Base-by-base conservation (phyloP, 768 basidiomycete genomes). In the Leccinum variicolor region DNA sequence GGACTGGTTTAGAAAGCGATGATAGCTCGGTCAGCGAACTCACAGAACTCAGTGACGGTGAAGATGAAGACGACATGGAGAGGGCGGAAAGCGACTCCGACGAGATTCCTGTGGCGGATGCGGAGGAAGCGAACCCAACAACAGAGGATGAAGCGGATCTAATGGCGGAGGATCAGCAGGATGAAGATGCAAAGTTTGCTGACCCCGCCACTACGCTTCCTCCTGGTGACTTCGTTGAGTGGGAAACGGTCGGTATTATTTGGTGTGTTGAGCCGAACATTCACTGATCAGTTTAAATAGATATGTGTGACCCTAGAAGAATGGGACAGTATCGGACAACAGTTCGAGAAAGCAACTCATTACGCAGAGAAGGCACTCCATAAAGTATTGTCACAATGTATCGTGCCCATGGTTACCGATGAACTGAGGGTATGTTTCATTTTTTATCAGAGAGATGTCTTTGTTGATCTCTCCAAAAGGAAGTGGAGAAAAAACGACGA, bases 251-350 rank as follows among this genome's bases (percentile, higher is more conserved):
- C 58, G 65, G 84, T 76, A 46, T 33, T 41, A 52, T 48, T n/a
- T 6, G 7, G 36, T 15, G 3, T 13, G 43, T 39, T 33, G 3
- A 13, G 14, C 17, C 4, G 8, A 8, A 17, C 23, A 39, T 48
- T 47, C 21, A 60, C 56, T 62, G 2, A 56, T 39, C 21, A 15
- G 4, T 26, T n/a, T 17, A 28, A 48, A 21, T 60, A 95, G 93
- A 84, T 95, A 61, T 94, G 92, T 65, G 83, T 87, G 6, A 90
- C 89, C 15, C 78, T 93, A 3, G 76, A 81, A 13, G 93, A 98
- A 62, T 98, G 94, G 94, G 87, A 93, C 62, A 80, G 81, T 50
- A 82, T 94, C 47, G 82, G 86, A 13, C 84, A 88, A 34, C 85
- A 77, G 41, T 95, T 94, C 66, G 84, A 83, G 60, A 84, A 83